Evolutionary conservation across 116 monocot species (phyloP).

Genomic region (Trichopus zeylanicus): DNA sequence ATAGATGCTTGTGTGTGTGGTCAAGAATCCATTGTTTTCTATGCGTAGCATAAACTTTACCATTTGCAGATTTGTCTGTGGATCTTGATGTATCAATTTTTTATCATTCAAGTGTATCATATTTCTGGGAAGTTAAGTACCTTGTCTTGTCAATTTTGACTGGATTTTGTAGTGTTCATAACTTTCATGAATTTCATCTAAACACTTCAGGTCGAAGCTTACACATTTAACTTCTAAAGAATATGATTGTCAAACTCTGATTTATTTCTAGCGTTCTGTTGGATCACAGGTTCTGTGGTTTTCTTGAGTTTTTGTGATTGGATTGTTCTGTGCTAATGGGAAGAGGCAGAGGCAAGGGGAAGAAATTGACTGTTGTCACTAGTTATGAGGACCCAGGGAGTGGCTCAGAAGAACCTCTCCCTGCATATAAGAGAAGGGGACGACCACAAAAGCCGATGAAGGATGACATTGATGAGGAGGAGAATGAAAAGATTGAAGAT

Average conservation of each 20-base stretch:
- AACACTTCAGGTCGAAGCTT: background rate
- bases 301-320: constrained; percentile 4
- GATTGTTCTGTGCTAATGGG: constrained; percentile 26
- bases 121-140: background rate
- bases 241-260: background rate
- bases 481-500: constrained; percentile 18
- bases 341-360: constrained; percentile 73
- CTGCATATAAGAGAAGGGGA: constrained; percentile 56
- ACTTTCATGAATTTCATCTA: background rate
- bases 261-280: constrained; percentile 1
- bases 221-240: background rate
- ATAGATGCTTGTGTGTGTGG: background rate
- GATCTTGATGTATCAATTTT: background rate
- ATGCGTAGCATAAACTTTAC: background rate
- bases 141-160: background rate
- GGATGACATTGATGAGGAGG: constrained; percentile 33
- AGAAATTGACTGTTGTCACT: constrained; percentile 32
- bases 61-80: background rate
- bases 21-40: background rate
- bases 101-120: background rate
- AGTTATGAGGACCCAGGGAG: constrained; percentile 41
- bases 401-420: constrained; percentile 40
- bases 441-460: constrained; percentile 53
- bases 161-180: no score
- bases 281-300: constrained; percentile 20